Conservation (phyloP, 2,329 filamentous ascomycete species). For the Cercospora sp. region DNA sequence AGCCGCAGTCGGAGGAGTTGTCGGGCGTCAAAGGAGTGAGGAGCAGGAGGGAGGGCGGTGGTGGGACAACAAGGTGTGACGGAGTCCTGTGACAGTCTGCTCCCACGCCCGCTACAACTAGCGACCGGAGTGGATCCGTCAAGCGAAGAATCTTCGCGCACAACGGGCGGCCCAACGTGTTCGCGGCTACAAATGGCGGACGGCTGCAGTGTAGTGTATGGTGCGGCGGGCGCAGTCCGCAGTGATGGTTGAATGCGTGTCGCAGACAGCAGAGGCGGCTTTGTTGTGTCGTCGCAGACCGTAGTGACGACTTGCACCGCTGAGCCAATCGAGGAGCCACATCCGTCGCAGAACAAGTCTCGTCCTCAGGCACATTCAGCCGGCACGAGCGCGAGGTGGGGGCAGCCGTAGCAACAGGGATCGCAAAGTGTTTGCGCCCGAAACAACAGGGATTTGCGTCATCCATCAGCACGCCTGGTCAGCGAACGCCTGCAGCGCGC, state of each 20-base stretch:
- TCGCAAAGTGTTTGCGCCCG: background rate
- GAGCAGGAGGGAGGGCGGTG: constrained; percentile 1
- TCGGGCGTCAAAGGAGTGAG: constrained; percentile 7
- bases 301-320: background rate
- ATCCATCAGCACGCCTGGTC: background rate
- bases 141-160: constrained; percentile 3
- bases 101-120: background rate
- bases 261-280: background rate
- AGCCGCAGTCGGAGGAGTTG: constrained; percentile 5
- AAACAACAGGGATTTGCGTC: background rate
- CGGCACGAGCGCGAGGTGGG: background rate
- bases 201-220: background rate
- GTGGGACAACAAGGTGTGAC: constrained; percentile 14
- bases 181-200: background rate
- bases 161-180: background rate
- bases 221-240: background rate
- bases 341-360: background rate
- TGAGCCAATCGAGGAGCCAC: background rate
- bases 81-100: constrained; percentile 5
- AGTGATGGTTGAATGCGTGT: background rate
- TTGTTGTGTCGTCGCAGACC: background rate
- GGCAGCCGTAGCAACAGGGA: background rate
- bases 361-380: background rate
- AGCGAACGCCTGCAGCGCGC: constrained; percentile 1
- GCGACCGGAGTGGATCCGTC: constrained; percentile 1